Base-by-base conservation (phyloP, 148 eudicot genomes). In the Fagopyrum homotropicum region DNA sequence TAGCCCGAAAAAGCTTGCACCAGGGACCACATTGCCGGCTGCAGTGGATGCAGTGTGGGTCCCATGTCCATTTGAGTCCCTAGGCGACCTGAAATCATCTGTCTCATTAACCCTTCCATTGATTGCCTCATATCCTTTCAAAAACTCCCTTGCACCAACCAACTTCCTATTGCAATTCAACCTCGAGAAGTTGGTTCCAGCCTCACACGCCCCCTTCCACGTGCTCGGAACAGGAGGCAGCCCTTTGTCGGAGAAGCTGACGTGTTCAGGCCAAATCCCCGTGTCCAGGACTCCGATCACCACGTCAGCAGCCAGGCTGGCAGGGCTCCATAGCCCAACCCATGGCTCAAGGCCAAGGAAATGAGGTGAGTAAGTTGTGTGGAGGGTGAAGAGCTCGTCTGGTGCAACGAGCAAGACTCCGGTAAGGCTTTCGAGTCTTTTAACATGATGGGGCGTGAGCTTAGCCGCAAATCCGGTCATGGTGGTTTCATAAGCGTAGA, bases 31-130 rank as follows among this genome's bases (percentile, higher is more conserved):
- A 79, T 75, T 77, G 3, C 96, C 93, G 0, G 88, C 96, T 2
- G 91, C 90, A 6, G 96, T 91, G 14, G 96, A 91, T 10, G 93
- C 89, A 54, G 96, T 91, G 79, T 91, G 96, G 2, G 96, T 91
- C 30, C 96, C 96, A 75, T 91, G 93, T 15, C 96, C 92, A 40
- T 87, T 79, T 0, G 92, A 85, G 78, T 91, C 96, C 45, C 96
- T 82, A 3, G 93, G 75, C 12, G 96, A 89, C 54, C 93, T 77
- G 56, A 79, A 90, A 7, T 83, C 88, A 45, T 57, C 77, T 1
- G 85, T 87, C 50, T 86, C 93, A 59, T 87, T 87, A 16, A 91
- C 81, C 63, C 80, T 85, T 19, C 89, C 96, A 16, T 76, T 83
- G 16, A 78, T 77, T 5, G 93, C 82, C 74, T 91, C 96, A 15